phyloP scores from a whole-genome alignment of 78 protist genomes.

The Andalucia godoyi region DNA sequence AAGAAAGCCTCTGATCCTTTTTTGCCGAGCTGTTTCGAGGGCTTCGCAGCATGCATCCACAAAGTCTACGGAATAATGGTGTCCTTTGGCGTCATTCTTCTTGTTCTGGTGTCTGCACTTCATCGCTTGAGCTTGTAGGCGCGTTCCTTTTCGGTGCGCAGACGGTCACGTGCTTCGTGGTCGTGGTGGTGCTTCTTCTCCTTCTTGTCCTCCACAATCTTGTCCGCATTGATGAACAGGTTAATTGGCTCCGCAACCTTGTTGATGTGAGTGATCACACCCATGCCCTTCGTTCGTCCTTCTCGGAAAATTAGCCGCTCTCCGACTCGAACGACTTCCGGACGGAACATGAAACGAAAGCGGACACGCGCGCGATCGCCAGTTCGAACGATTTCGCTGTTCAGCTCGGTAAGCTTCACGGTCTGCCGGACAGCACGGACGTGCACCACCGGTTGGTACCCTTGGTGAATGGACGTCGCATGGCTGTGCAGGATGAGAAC shows the following conservation, averaged over 20 bases:
- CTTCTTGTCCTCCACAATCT: no score
- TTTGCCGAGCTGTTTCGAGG: no score
- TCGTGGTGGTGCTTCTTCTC: no score
- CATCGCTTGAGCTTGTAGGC: no score
- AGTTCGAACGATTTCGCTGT: slow-evolving; percentile 68
- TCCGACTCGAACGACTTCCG: slow-evolving; percentile 65
- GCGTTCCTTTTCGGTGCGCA: no score
- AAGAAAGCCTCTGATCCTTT: no score
- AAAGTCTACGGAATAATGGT: no score
- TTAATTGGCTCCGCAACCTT: neutral
- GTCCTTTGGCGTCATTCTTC: no score
- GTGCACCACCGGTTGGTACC: slow-evolving; percentile 90
- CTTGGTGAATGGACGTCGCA: slow-evolving; percentile 66
- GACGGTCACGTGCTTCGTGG: no score
- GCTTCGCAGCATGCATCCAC: no score
- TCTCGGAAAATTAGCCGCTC: slow-evolving; percentile 75
- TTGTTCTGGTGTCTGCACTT: no score
- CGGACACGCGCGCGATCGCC: slow-evolving; percentile 65
- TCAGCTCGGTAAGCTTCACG: slow-evolving; percentile 33
- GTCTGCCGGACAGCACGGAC: slow-evolving; percentile 46
- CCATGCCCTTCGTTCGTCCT: slow-evolving; percentile 61
- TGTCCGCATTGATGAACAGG: no score
- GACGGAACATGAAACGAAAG: slow-evolving; percentile 61
- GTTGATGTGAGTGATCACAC: slow-evolving; percentile 6
- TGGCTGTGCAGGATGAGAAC: slow-evolving; percentile 79